Conservation (phyloP, 495 filamentous ascomycete genomes). For the Amorphotheca resinae region DNA sequence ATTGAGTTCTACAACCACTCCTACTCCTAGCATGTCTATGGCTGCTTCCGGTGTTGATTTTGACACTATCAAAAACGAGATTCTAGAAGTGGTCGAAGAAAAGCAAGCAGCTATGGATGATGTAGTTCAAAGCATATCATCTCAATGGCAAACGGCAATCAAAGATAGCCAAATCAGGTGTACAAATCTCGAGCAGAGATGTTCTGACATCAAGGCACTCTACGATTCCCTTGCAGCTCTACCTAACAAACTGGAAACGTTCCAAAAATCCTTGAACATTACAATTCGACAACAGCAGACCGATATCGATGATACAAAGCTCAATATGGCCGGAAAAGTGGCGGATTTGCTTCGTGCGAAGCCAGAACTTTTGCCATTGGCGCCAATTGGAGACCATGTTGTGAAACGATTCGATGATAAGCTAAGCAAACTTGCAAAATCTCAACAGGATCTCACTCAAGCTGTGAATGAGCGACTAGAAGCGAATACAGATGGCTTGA, state of each 20-base stretch:
- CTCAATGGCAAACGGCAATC: neutral
- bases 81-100: neutral
- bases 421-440: neutral
- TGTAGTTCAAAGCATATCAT: neutral
- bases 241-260: neutral
- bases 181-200: neutral
- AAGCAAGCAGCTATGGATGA: neutral
- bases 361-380: neutral
- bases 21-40: neutral
- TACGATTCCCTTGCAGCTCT: neutral
- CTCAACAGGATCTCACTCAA: neutral
- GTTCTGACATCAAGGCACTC: neutral
- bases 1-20: neutral
- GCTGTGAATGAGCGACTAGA: neutral
- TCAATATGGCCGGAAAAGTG: neutral
- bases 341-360: neutral
- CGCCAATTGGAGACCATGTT: neutral
- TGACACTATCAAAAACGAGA: neutral
- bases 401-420: neutral
- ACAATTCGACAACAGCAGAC: neutral
- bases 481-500: neutral
- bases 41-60: neutral
- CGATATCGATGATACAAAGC: no score
- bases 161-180: neutral
- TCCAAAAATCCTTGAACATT: neutral